Evolutionary conservation across 768 basidiomycete species (phyloP).

Genomic region (Termitomyces sp.): DNA sequence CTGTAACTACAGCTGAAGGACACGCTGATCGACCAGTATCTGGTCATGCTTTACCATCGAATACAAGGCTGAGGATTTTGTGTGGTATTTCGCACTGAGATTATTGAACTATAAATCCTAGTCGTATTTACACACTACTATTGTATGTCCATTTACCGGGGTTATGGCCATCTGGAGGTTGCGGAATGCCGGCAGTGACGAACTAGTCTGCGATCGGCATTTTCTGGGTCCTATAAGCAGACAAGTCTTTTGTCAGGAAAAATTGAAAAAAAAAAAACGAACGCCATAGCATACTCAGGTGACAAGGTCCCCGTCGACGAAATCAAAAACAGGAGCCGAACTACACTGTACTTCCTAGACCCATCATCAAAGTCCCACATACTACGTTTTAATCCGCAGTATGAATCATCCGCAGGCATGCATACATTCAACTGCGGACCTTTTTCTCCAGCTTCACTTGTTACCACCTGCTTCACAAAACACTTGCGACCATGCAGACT

Average conservation of each 20-base stretch:
- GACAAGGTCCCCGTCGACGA: neutral
- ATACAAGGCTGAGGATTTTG: neutral
- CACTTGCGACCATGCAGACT: neutral
- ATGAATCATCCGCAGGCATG: neutral
- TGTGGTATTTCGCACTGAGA: too few species aligned
- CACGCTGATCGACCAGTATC: neutral
- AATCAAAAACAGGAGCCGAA: neutral
- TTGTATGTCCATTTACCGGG: too few species aligned
- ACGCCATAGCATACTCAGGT: neutral
- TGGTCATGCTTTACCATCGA: neutral
- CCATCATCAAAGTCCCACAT: neutral
- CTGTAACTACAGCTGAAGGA: neutral
- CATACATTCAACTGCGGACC: neutral
- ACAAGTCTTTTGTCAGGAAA: neutral
- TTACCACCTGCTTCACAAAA: neutral
- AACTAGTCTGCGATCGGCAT: neutral
- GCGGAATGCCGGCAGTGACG: neutral
- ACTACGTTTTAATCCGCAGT: neutral
- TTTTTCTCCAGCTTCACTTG: neutral
- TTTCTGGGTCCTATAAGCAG: too few species aligned
- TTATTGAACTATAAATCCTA: neutral
- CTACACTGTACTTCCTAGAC: neutral
- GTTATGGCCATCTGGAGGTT: neutral
- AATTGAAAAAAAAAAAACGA: neutral
- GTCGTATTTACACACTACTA: too few species aligned